Percentiles rank a stretch among this genome's conserved stretches.
phyloP scores from a whole-genome alignment of 148 eudicot species.

The Vaccinium macrocarpon region DNA sequence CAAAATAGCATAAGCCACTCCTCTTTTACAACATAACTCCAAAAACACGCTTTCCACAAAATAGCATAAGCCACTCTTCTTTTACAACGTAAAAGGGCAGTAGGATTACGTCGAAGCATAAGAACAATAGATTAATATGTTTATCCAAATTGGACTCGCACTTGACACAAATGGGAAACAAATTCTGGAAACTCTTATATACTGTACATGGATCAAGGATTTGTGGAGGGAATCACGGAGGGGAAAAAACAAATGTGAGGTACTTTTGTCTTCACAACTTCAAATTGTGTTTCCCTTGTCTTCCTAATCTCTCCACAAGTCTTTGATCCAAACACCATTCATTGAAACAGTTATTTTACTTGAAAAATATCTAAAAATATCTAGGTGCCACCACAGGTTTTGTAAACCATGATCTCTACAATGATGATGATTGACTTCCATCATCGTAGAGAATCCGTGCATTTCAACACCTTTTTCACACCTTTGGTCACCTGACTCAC shows the following conservation, averaged over 20 bases:
- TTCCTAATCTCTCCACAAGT: background rate
- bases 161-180: background rate
- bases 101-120: too few relatives aligned
- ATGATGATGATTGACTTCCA: background rate
- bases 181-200: too few relatives aligned
- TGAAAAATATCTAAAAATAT: conserved; percentile 13
- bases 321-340: background rate
- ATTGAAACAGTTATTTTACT: background rate
- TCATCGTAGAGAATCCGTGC: background rate
- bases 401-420: background rate
- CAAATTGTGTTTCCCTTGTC: background rate
- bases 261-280: background rate
- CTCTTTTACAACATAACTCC: too few relatives aligned
- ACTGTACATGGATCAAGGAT: too few relatives aligned
- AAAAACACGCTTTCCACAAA: too few relatives aligned
- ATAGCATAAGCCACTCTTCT: too few relatives aligned
- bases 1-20: too few relatives aligned
- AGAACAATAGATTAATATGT: conserved; percentile 19
- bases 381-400: background rate
- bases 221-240: background rate
- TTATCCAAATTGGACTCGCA: background rate
- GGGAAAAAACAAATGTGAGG: background rate
- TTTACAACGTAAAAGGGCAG: too few relatives aligned
- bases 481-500: background rate
- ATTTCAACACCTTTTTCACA: background rate